These are phyloP conservation scores for Xylariaceae sp. DNA, from an alignment of 2,329 filamentous ascomycete genomes.

Conservation along the genomic window DNA sequence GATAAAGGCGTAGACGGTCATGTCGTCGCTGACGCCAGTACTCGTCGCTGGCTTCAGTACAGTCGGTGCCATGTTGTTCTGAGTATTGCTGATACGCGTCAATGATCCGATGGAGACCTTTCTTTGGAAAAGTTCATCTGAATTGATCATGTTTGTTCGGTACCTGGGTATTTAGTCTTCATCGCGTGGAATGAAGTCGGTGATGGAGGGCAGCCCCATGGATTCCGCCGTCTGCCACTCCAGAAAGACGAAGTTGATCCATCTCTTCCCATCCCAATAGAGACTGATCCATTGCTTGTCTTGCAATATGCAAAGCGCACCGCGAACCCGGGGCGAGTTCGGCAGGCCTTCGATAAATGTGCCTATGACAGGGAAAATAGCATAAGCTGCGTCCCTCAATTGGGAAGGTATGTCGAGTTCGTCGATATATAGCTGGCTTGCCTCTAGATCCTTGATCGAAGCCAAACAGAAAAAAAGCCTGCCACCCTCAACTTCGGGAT, in stretches of 20 bases:
- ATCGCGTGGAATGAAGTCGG: no score
- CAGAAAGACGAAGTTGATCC: slow-evolving; percentile 21
- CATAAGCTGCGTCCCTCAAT: slow-evolving; percentile 9
- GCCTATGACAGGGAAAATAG: slow-evolving; percentile 13
- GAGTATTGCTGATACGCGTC: no score
- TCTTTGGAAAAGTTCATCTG: no score
- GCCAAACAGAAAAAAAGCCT: slow-evolving; percentile 16
- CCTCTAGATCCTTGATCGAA: slow-evolving; percentile 2
- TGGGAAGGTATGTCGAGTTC: slow-evolving; percentile 10
- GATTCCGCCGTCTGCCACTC: slow-evolving; percentile 21
- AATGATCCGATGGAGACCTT: no score
- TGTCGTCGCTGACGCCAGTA: no score
- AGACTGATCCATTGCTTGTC: slow-evolving; percentile 15
- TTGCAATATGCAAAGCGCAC: slow-evolving; percentile 12
- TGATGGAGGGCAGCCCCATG: slow-evolving; percentile 4
- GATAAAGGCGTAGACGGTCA: no score
- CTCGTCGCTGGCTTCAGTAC: no score
- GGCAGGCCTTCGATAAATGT: slow-evolving; percentile 2
- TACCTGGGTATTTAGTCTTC: no score
- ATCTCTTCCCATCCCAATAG: slow-evolving; percentile 20
- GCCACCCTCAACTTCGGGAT: slow-evolving; percentile 17
- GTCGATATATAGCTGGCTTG: background rate
- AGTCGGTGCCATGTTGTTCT: no score
- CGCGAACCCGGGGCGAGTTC: slow-evolving; percentile 8
- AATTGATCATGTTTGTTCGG: no score